phyloP scores from a whole-genome alignment of 176 grass and related monocot genomes.

The Triticum turgidum region DNA sequence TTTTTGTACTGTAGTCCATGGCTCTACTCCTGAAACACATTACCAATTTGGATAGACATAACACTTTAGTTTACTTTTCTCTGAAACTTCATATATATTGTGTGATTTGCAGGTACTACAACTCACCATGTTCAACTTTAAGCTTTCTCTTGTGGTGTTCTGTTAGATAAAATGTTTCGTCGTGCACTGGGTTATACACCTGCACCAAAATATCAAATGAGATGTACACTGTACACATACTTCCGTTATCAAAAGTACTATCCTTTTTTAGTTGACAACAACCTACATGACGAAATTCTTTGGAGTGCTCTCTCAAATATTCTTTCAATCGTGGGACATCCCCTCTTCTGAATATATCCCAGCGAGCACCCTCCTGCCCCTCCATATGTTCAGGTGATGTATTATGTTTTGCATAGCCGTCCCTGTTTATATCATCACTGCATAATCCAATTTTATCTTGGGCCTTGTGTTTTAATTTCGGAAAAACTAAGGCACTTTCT shows the following conservation, averaged over 20 bases:
- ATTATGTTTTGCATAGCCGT: background rate
- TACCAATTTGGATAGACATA: too few species aligned
- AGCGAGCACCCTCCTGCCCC: conserved; percentile 42
- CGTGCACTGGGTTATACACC: conserved; percentile 56
- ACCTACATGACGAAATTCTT: conserved; percentile 52
- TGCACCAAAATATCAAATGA: conserved; percentile 25
- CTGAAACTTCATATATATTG: conserved; percentile 51
- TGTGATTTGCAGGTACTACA: too few species aligned
- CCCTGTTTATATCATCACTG: too few species aligned
- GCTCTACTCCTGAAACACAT: conserved; percentile 40
- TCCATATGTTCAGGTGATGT: background rate
- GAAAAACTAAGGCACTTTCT: too few species aligned
- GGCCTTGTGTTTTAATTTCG: too few species aligned
- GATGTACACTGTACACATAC: background rate
- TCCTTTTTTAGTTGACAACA: conserved; percentile 50
- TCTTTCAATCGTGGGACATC: conserved; percentile 38
- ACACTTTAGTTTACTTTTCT: conserved; percentile 25
- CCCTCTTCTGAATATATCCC: conserved; percentile 60
- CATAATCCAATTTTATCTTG: too few species aligned
- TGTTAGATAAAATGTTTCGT: conserved; percentile 51
- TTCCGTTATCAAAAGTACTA: background rate
- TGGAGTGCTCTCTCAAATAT: conserved; percentile 42
- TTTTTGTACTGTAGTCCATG: conserved; percentile 60
- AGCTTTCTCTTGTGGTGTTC: too few species aligned
- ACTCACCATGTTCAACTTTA: too few species aligned